Conservation (phyloP, 2,329 filamentous ascomycete species). For the Neurospora sp. region DNA sequence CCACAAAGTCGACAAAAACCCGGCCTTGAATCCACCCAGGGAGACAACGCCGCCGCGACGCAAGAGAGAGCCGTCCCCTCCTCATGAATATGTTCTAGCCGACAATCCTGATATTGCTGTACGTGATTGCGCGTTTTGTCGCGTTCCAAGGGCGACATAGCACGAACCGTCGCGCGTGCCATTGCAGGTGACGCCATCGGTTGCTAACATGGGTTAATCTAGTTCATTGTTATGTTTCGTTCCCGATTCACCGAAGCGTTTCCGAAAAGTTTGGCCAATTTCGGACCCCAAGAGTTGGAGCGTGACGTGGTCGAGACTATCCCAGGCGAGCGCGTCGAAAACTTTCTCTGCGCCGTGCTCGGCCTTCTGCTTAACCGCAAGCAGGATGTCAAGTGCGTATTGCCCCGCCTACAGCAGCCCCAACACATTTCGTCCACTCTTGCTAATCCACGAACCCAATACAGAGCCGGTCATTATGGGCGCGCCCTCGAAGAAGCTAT, state of each 20-base stretch:
- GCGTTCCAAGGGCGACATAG: constrained; percentile 30
- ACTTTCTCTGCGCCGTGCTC: constrained; percentile 79
- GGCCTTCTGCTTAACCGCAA: constrained; percentile 89
- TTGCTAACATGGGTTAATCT: not conserved
- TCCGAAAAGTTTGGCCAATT: constrained; percentile 75
- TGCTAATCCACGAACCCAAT: not conserved
- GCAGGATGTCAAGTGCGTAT: constrained; percentile 89
- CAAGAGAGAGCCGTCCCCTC: constrained; percentile 78
- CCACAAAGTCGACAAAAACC: constrained; percentile 42
- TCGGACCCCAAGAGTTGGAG: constrained; percentile 93
- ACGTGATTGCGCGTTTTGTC: constrained; percentile 39
- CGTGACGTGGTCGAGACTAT: constrained; percentile 66
- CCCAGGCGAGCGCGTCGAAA: constrained; percentile 78
- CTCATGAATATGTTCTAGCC: constrained; percentile 80
- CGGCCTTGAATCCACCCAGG: constrained; percentile 33
- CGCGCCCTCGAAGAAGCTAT: constrained; percentile 92
- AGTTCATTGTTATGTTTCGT: constrained; percentile 99
- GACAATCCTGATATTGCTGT: constrained; percentile 91
- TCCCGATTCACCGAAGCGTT: constrained; percentile 87
- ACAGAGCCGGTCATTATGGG: constrained; percentile 81
- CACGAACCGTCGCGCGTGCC: constrained; percentile 41
- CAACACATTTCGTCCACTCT: not conserved
- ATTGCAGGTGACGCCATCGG: not conserved
- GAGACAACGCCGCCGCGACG: constrained; percentile 55
- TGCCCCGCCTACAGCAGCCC: not conserved